Percentiles rank a stretch among this genome's conserved stretches.
phyloP scores from a whole-genome alignment of 805 yeast genomes.

The Teunomyces pallodes region DNA sequence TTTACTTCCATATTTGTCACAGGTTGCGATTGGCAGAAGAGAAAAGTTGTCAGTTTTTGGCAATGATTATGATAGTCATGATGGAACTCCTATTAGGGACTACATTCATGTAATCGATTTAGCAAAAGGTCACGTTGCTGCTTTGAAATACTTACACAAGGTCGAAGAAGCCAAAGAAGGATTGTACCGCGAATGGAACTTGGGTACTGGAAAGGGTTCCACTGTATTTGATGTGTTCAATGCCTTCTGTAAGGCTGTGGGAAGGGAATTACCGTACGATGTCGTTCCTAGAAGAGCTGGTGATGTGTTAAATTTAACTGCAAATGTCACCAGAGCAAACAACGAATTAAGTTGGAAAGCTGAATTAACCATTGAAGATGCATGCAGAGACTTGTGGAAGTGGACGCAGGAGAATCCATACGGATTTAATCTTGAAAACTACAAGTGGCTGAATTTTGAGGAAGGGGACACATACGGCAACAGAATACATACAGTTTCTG shows the following conservation, averaged over 20 bases:
- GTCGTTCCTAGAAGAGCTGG: conserved; percentile 70
- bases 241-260: conserved; percentile 65
- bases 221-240: conserved; percentile 70
- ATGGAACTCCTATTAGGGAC: conserved; percentile 81
- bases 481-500: conserved; percentile 36
- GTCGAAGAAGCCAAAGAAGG: conserved; percentile 35
- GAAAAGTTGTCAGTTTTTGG: conserved; percentile 70
- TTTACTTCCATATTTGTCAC: conserved; percentile 70
- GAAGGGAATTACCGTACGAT: conserved; percentile 60
- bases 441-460: conserved; percentile 31
- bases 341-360: conserved; percentile 66
- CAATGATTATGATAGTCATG: conserved; percentile 64
- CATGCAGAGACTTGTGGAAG: conserved; percentile 73
- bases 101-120: conserved; percentile 80
- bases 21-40: conserved; percentile 72
- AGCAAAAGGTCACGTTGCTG: conserved; percentile 74
- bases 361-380: conserved; percentile 51
- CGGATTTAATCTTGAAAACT: conserved; percentile 46
- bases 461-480: conserved; percentile 20
- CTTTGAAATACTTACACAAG: conserved; percentile 52
- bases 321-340: conserved; percentile 66
- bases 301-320: conserved; percentile 74
- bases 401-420: conserved; percentile 71
- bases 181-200: conserved; percentile 73
- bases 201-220: conserved; percentile 79